phyloP scores from a whole-genome alignment of 306 rosid species.

The Cicer chorassanicum region DNA sequence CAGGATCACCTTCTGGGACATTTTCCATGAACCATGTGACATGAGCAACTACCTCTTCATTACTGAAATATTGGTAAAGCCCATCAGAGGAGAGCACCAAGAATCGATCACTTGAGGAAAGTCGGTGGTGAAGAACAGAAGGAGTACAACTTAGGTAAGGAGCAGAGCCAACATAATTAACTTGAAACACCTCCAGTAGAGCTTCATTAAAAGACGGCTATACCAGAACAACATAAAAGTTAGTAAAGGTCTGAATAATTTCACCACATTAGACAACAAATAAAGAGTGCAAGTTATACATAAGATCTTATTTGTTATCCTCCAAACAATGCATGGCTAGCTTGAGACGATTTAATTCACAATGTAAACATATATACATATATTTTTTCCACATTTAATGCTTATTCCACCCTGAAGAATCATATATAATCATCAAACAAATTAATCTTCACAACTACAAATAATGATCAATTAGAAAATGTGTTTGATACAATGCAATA shows the following conservation, averaged over 20 bases:
- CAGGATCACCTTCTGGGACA: conserved; percentile 76
- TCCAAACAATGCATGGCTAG: neutral
- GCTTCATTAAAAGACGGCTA: conserved; percentile 65
- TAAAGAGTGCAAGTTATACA: neutral
- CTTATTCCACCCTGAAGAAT: neutral
- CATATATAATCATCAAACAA: neutral
- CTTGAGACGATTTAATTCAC: conserved; percentile 4
- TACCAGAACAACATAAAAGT: conserved; percentile 30
- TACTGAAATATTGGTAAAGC: conserved; percentile 69
- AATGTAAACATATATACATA: conserved; percentile 7
- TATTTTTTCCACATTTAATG: neutral
- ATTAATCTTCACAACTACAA: neutral
- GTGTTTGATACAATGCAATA: neutral
- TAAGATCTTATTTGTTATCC: neutral
- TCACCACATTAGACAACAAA: neutral
- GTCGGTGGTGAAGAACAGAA: conserved; percentile 63
- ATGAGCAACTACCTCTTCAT: conserved; percentile 75
- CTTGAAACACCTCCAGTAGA: conserved; percentile 60
- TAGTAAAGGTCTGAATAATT: conserved; percentile 8
- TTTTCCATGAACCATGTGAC: conserved; percentile 72
- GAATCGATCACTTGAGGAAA: conserved; percentile 69
- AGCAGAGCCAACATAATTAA: conserved; percentile 58
- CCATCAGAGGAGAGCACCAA: conserved; percentile 72
- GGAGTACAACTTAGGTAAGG: conserved; percentile 67
- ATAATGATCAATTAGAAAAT: conserved; percentile 1